Evolutionary conservation across 495 filamentous ascomycete genomes (phyloP), one percentile per base, ranked within the genome.

Genomic region (Annulohypoxylon bovei): DNA sequence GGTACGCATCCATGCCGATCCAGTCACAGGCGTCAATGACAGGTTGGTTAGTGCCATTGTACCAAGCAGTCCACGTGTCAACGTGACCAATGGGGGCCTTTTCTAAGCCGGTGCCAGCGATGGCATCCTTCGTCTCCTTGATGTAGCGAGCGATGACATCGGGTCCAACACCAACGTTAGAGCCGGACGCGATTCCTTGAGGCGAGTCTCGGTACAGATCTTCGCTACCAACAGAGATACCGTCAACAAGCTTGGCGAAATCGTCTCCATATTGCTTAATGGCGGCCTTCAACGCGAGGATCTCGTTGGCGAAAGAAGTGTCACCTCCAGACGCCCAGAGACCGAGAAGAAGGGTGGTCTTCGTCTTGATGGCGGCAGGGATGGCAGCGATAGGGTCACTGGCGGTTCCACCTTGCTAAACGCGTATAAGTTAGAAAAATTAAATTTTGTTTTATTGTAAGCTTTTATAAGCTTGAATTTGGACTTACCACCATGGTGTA

Each of bases 161-260:
- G 8, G 92, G 89, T 28, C 82, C 79, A 25, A 86, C 81, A 62
- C 89, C 90, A 30, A 79, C 67, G 35, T 82, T 77, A 40, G 82
- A 81, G 6, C 75, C 60, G 44, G 80, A 78, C 22, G 57, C 73
- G 47, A 82, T 77, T 50, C 81, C 83, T 27, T 84, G 86, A 23
- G 86, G 84, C 2, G 90, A 90, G 83, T 85, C 87, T 63, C 94
- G 90, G 87, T 98, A 97, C 4, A 97, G 84, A 79, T 96, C 92
- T 86, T 97, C 94, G 77, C 88, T 92, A 62, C 93, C 94, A 59
- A 97, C 92, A 3, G 94, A 94, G 82, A 97, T 94, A 80, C 92
- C 94, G 59, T 85, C 90, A 33, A 97, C 87, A 44, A 91, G 81
- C 62, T 83, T 78, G 69, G 84, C 80, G 76, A 96, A 88, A 23